A percentile compares a stretch with the other conserved stretches of the same genome.
These are phyloP conservation scores for Ganoderma multipileum DNA, from an alignment of 1,284 basidiomycete species.

Conservation along the genomic window DNA sequence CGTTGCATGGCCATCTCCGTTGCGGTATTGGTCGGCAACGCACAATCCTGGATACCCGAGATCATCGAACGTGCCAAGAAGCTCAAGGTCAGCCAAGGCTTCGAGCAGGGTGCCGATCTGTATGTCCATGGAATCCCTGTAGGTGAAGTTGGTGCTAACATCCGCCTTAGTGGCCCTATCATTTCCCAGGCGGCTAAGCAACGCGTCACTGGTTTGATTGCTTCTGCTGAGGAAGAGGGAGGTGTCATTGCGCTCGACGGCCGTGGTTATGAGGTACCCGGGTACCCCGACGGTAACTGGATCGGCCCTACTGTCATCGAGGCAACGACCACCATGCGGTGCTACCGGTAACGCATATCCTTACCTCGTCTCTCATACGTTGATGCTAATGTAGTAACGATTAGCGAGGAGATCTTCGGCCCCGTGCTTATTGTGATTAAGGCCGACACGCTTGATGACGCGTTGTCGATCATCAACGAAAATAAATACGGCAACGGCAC, in stretches of 20 bases:
- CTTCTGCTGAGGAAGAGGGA: slow-evolving; percentile 85
- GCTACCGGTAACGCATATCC: slow-evolving; percentile 70
- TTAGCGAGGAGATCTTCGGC: slow-evolving; percentile 94
- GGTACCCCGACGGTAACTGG: slow-evolving; percentile 93
- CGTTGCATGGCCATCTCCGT: slow-evolving; percentile 96
- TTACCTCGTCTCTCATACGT: neutral
- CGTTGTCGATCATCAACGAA: slow-evolving; percentile 87
- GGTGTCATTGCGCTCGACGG: slow-evolving; percentile 92
- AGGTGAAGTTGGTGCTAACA: slow-evolving; percentile 2
- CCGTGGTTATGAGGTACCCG: slow-evolving; percentile 69
- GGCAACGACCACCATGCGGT: slow-evolving; percentile 83
- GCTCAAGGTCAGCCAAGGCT: slow-evolving; percentile 90
- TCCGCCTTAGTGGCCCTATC: slow-evolving; percentile 78
- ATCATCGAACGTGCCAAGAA: slow-evolving; percentile 84
- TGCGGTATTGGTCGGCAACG: slow-evolving; percentile 85
- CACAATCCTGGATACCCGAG: slow-evolving; percentile 87
- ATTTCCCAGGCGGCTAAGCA: slow-evolving; percentile 90
- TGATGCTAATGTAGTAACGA: slow-evolving; percentile 1
- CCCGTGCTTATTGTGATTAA: slow-evolving; percentile 86
- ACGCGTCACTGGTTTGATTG: slow-evolving; percentile 81
- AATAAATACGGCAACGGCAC: slow-evolving; percentile 95
- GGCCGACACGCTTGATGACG: slow-evolving; percentile 91
- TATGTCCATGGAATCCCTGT: slow-evolving; percentile 46
- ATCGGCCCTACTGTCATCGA: slow-evolving; percentile 94
- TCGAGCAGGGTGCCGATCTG: slow-evolving; percentile 89